phyloP scores from a whole-genome alignment of 78 protist species.

The slime mould (Dictyostelium discoideum) region dicty_2.7 NC_007091.3:466001-466500 shows the following conservation, averaged over 20 bases:
- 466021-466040: no score
- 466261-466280: neutral
- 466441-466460: neutral
- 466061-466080: no score
- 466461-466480: neutral
- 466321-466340: constrained; percentile 12
- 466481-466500: neutral
- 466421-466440: no score
- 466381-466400: no score
- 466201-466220: neutral
- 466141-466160: neutral
- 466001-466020: no score
- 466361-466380: neutral
- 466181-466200: neutral
- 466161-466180: neutral
- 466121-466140: no score
- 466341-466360: neutral
- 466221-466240: neutral
- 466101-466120: no score
- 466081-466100: no score
- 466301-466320: constrained; percentile 2
- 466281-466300: neutral
- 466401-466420: no score
- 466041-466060: no score
- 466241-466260: neutral